These are phyloP conservation scores for Solanum virginianum DNA, from an alignment of 257 asterid genomes.

Conservation along the genomic window DNA sequence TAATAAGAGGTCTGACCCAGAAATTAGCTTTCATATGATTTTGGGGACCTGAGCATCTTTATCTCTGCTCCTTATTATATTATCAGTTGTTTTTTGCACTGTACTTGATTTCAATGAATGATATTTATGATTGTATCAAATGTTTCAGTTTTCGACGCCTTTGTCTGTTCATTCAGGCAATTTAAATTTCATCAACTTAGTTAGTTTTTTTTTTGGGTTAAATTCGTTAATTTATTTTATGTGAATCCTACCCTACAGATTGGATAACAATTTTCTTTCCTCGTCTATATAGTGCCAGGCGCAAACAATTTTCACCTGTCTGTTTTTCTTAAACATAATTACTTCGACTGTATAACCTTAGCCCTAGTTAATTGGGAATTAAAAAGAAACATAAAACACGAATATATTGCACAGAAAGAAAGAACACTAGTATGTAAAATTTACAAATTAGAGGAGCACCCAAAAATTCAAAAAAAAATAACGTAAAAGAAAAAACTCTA, in stretches of 20 bases:
- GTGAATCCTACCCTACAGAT: no score
- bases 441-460: background rate
- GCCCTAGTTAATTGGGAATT: background rate
- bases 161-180: background rate
- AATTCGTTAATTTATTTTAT: no score
- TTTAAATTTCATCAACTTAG: background rate
- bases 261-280: no score
- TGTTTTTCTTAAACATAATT: no score
- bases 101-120: background rate
- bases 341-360: no score
- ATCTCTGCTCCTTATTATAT: background rate
- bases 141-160: background rate
- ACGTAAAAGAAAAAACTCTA: background rate
- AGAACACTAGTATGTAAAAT: background rate
- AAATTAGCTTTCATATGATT: background rate
- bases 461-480: background rate
- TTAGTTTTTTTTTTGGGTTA: no score
- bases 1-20: background rate
- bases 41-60: background rate
- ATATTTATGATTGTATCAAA: background rate
- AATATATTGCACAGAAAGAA: background rate
- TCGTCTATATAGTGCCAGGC: no score
- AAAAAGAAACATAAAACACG: background rate
- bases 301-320: background rate
- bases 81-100: background rate